These are phyloP conservation scores for Pseudocercospora vitis DNA, from an alignment of 2,329 filamentous ascomycete species.

Conservation along the genomic window DNA sequence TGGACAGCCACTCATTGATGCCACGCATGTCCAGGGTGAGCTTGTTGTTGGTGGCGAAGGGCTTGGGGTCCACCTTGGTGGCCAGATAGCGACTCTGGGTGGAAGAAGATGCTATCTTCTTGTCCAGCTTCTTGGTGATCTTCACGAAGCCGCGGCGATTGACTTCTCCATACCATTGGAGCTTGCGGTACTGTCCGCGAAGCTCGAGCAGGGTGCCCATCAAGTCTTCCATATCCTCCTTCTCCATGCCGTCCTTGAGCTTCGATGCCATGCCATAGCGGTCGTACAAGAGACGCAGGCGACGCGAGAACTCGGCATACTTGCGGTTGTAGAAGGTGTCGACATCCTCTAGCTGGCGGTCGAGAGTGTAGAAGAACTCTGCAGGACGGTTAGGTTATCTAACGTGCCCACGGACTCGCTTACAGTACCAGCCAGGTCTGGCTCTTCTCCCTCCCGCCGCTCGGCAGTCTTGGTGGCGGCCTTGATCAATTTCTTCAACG, in stretches of 20 bases:
- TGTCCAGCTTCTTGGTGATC: conserved; percentile 98
- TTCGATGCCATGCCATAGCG: conserved; percentile 77
- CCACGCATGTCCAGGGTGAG: conserved; percentile 60
- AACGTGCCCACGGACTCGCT: conserved; percentile 21
- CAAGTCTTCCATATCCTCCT: conserved; percentile 87
- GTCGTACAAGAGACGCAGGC: conserved; percentile 81
- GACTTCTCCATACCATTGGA: conserved; percentile 97
- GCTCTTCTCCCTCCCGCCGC: conserved; percentile 61
- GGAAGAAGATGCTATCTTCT: conserved; percentile 72
- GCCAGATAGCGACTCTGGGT: conserved; percentile 84
- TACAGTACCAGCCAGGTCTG: conserved; percentile 84
- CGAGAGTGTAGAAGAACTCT: conserved; percentile 97
- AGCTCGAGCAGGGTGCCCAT: conserved; percentile 88
- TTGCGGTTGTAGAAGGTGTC: conserved; percentile 97
- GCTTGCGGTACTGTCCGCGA: conserved; percentile 79
- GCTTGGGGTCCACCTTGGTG: conserved; percentile 83
- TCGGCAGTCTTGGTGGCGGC: conserved; percentile 57
- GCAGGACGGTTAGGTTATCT: conserved; percentile 35
- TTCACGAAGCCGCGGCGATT: conserved; percentile 94
- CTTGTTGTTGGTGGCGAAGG: conserved; percentile 75
- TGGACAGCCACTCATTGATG: conserved; percentile 90
- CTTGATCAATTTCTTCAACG: conserved; percentile 94
- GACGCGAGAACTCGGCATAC: conserved; percentile 77
- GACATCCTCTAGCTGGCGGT: conserved; percentile 96
- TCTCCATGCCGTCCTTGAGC: conserved; percentile 70